Evolutionary conservation across 768 basidiomycete species (phyloP).

Genomic region (Trametes maxima): DNA sequence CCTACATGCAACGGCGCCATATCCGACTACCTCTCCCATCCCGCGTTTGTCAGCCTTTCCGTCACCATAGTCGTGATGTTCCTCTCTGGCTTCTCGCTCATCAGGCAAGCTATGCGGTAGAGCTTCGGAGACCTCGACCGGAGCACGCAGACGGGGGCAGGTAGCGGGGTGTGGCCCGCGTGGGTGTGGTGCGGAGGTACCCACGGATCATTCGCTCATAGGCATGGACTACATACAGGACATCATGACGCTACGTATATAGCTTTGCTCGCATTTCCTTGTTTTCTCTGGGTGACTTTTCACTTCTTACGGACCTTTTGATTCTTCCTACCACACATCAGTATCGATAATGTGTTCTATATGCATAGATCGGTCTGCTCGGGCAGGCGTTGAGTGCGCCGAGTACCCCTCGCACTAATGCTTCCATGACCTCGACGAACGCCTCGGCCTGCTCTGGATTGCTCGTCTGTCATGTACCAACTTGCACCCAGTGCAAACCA

Average conservation of each 20-base stretch:
- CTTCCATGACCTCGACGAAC: too few species aligned
- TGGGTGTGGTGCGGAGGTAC: conserved; percentile 13
- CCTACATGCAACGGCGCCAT: conserved; percentile 44
- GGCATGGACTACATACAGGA: conserved; percentile 17
- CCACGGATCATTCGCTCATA: conserved; percentile 19
- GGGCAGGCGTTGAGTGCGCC: background rate
- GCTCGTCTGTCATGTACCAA: too few species aligned
- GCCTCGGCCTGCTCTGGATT: too few species aligned
- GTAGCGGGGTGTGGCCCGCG: background rate
- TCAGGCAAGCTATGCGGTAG: conserved; percentile 42
- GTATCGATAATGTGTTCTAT: conserved; percentile 19
- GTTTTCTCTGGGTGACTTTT: conserved; percentile 1
- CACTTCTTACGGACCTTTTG: conserved; percentile 13
- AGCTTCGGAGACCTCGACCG: background rate
- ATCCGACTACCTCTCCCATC: conserved; percentile 45
- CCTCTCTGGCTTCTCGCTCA: conserved; percentile 63
- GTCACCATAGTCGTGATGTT: conserved; percentile 64
- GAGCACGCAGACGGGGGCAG: background rate
- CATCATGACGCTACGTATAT: conserved; percentile 22
- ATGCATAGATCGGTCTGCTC: conserved; percentile 11
- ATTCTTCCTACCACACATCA: conserved; percentile 4
- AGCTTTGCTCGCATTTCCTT: conserved; percentile 18
- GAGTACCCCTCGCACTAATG: too few species aligned
- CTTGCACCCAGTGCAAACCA: background rate
- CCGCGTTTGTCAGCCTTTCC: conserved; percentile 55